Conservation (phyloP, 2,329 filamentous ascomycete genomes). For the Colletotrichum sp. region DNA sequence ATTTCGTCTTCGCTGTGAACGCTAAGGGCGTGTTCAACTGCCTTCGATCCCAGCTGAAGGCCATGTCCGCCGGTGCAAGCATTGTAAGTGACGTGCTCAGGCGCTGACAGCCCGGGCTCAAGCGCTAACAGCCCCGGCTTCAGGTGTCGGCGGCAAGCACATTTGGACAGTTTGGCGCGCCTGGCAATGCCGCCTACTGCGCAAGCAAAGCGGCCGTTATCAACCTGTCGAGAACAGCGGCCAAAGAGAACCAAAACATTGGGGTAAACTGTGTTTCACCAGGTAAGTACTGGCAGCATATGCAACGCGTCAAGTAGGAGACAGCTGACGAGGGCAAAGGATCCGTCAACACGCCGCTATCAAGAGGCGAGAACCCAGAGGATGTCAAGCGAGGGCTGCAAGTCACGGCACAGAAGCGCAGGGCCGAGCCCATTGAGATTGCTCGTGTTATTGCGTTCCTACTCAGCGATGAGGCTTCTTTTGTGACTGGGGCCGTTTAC, state of each 20-base stretch:
- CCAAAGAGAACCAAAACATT: constrained; percentile 28
- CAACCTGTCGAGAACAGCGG: constrained; percentile 31
- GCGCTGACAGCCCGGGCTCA: constrained; percentile 20
- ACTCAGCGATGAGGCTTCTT: constrained; percentile 28
- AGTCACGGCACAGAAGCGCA: constrained; percentile 23
- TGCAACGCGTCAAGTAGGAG: neutral
- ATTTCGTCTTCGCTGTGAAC: constrained; percentile 47
- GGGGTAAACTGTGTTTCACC: constrained; percentile 28
- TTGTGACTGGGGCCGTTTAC: constrained; percentile 24
- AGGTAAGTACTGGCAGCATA: constrained; percentile 16
- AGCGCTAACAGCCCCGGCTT: neutral
- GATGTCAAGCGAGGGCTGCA: neutral
- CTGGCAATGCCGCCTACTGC: constrained; percentile 30
- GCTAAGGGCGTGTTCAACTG: constrained; percentile 54
- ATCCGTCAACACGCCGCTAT: constrained; percentile 1
- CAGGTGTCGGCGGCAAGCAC: constrained; percentile 40
- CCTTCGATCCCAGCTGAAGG: constrained; percentile 48
- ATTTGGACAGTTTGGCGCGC: constrained; percentile 40
- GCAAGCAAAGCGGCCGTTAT: constrained; percentile 34
- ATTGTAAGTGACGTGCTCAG: constrained; percentile 57
- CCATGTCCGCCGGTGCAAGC: constrained; percentile 42
- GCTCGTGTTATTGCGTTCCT: constrained; percentile 29
- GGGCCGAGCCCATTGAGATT: constrained; percentile 26
- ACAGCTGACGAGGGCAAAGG: neutral
- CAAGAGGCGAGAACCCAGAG: neutral